Conservation (phyloP, 2,329 filamentous ascomycete genomes). For the Zymoseptoria brevis region DNA sequence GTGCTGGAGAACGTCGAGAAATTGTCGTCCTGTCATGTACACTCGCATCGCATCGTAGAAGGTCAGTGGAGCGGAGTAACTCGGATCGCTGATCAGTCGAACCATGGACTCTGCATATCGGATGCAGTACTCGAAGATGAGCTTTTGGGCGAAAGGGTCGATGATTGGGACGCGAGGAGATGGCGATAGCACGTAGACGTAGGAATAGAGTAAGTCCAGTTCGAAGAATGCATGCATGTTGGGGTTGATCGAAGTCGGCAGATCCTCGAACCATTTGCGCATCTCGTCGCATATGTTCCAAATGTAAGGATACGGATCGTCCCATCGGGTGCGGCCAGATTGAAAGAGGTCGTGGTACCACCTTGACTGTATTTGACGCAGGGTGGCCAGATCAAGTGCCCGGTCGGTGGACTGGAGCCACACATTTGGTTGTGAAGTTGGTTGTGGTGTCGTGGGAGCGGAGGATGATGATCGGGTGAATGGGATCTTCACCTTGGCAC, state of each 20-base stretch:
- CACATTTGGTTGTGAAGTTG: conserved; percentile 24
- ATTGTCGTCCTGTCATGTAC: conserved; percentile 58
- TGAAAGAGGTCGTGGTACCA: conserved; percentile 90
- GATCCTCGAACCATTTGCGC: conserved; percentile 71
- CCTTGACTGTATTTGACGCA: conserved; percentile 76
- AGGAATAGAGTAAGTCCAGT: conserved; percentile 82
- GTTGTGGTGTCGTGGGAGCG: conserved; percentile 16
- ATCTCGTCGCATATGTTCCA: conserved; percentile 70
- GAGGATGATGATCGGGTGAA: conserved; percentile 32
- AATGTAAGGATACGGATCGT: conserved; percentile 62
- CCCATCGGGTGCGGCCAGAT: conserved; percentile 59
- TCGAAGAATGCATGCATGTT: conserved; percentile 71
- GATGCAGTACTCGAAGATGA: conserved; percentile 19
- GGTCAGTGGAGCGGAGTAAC: conserved; percentile 62
- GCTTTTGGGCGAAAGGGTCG: conserved; percentile 61
- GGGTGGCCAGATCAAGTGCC: conserved; percentile 69
- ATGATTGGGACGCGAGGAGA: conserved; percentile 65
- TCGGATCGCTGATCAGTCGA: conserved; percentile 53
- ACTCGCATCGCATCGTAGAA: conserved; percentile 82
- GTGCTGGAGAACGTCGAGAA: conserved; percentile 49
- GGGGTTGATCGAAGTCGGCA: conserved; percentile 57
- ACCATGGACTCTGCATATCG: conserved; percentile 61
- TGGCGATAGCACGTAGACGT: conserved; percentile 79
- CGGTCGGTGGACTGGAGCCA: conserved; percentile 56
- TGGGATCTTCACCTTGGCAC: conserved; percentile 73